Conservation (phyloP, 2,329 filamentous ascomycete species). For the Diaporthe batatas region DNA sequence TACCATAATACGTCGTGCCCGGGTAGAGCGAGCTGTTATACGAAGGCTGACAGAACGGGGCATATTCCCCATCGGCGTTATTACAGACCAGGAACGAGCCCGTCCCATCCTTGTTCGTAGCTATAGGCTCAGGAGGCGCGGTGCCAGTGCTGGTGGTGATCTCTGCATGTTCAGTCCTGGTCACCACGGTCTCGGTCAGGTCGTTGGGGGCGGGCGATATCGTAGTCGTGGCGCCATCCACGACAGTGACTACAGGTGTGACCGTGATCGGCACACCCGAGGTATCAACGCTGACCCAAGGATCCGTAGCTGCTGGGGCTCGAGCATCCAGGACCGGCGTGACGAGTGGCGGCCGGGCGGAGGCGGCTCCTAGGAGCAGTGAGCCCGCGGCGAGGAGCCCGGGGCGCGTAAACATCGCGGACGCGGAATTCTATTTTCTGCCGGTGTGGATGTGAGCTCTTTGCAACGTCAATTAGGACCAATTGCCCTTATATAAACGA, state of each 20-base stretch:
- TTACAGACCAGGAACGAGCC: conserved; percentile 65
- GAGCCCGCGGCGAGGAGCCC: conserved; percentile 35
- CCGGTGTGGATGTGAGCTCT: background rate
- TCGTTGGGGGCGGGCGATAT: conserved; percentile 57
- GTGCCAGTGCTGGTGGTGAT: conserved; percentile 53
- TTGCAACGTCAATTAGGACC: background rate
- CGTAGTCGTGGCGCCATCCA: conserved; percentile 58
- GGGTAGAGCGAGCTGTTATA: conserved; percentile 58
- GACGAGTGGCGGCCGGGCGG: conserved; percentile 27
- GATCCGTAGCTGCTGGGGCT: conserved; percentile 50
- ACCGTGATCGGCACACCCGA: conserved; percentile 62
- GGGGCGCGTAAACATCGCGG: conserved; percentile 22
- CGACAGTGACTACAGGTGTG: conserved; percentile 62
- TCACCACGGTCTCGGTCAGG: conserved; percentile 54
- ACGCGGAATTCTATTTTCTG: background rate
- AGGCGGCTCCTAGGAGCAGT: conserved; percentile 32
- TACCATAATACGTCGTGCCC: conserved; percentile 66
- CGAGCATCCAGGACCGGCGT: conserved; percentile 34
- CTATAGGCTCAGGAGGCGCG: conserved; percentile 59
- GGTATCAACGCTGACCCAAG: conserved; percentile 66
- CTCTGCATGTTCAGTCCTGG: conserved; percentile 50
- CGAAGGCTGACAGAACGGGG: conserved; percentile 66
- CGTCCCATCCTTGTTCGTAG: conserved; percentile 57
- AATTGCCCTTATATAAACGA: conserved; percentile 23
- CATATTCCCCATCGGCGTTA: conserved; percentile 60